Conservation (phyloP, 2,329 filamentous ascomycete species). For the Fonsecaea pedrosoi region DNA sequence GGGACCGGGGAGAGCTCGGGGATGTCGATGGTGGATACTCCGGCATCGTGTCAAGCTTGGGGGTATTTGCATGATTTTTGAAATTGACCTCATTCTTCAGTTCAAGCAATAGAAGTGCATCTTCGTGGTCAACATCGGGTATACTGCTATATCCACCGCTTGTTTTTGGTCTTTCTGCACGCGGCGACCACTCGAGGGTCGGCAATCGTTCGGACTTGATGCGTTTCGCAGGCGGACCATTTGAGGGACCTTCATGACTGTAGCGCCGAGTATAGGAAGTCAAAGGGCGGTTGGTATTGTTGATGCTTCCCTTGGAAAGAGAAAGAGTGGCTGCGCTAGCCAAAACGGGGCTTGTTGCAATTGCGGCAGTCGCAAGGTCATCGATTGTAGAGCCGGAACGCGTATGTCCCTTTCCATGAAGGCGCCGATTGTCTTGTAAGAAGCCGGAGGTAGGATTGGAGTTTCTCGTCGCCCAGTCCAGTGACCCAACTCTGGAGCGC, state of each 20-base stretch:
- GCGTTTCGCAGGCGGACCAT: conserved; percentile 65
- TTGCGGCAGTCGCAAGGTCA: conserved; percentile 58
- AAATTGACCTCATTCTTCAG: conserved; percentile 43
- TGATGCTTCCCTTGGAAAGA: conserved; percentile 37
- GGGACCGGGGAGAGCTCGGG: conserved; percentile 15
- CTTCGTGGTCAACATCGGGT: conserved; percentile 48
- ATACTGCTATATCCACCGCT: conserved; percentile 43
- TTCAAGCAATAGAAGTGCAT: conserved; percentile 57
- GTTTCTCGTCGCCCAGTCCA: neutral
- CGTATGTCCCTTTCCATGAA: conserved; percentile 45
- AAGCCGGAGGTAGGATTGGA: conserved; percentile 8
- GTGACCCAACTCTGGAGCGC: conserved; percentile 2
- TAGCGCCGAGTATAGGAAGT: conserved; percentile 43
- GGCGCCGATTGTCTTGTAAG: conserved; percentile 14
- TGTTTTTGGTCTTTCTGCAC: conserved; percentile 43
- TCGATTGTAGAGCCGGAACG: conserved; percentile 56
- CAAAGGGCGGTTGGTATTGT: conserved; percentile 42
- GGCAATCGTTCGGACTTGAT: conserved; percentile 64
- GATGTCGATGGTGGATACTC: conserved; percentile 21
- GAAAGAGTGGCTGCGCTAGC: conserved; percentile 45
- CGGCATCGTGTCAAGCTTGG: conserved; percentile 18
- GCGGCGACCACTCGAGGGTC: conserved; percentile 47
- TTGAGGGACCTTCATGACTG: conserved; percentile 41
- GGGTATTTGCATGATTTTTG: conserved; percentile 31
- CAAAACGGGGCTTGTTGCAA: conserved; percentile 57